Evolutionary conservation across 2,329 filamentous ascomycete genomes (phyloP).

Genomic region (Alternaria longipes): DNA sequence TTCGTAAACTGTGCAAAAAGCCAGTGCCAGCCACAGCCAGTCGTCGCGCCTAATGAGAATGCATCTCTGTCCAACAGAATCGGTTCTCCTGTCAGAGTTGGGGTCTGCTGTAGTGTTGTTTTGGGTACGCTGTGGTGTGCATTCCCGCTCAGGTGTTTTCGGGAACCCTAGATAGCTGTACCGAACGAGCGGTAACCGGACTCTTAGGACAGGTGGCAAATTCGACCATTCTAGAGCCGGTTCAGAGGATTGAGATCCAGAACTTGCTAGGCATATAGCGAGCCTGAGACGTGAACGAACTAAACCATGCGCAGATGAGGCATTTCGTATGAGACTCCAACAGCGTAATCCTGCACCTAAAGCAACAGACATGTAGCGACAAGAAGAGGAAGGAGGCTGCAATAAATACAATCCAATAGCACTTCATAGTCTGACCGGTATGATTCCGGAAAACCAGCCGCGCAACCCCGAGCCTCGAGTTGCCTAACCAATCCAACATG

Average conservation of each 20-base stretch:
- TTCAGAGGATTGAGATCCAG: not conserved
- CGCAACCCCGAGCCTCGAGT: not conserved
- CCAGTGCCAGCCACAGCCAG: conserved; percentile 17
- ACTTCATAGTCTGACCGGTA: not conserved
- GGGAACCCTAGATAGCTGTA: not conserved
- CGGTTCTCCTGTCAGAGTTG: not conserved
- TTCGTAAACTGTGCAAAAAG: conserved; percentile 2
- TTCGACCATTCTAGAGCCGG: not conserved
- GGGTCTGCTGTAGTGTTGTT: not conserved
- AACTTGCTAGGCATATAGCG: not conserved
- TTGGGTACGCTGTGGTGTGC: not conserved
- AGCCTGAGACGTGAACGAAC: not conserved
- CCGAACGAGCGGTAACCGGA: not conserved
- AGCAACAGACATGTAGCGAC: not conserved
- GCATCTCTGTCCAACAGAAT: conserved; percentile 21
- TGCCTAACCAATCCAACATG: not conserved
- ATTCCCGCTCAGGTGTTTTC: not conserved
- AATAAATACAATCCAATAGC: not conserved
- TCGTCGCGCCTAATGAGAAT: conserved; percentile 22
- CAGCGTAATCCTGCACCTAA: not conserved
- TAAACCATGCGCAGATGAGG: not conserved
- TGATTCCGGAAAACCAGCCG: not conserved
- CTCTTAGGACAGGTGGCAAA: not conserved
- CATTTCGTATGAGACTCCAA: not conserved
- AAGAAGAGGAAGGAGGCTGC: not conserved